Evolutionary conservation across 805 yeast species (phyloP).

Genomic region (Suhomyces vadensis): DNA sequence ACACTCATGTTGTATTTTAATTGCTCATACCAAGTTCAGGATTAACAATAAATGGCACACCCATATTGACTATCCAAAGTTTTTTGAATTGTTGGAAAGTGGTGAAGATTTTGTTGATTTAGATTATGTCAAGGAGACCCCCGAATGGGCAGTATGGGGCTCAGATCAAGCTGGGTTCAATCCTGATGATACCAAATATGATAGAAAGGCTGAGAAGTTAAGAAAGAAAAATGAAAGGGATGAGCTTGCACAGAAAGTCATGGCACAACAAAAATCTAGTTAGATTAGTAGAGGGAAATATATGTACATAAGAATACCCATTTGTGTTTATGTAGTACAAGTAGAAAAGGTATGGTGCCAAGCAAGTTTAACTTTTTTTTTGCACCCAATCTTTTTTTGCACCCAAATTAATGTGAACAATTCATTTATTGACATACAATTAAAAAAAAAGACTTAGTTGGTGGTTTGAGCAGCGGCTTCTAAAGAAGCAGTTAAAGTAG

Average conservation of each 20-base stretch:
- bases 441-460: too few species aligned
- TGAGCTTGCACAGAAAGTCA: constrained; percentile 16
- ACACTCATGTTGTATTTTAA: constrained; percentile 86
- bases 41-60: constrained; percentile 80
- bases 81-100: constrained; percentile 65
- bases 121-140: constrained; percentile 81
- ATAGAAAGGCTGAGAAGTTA: constrained; percentile 61
- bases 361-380: too few species aligned
- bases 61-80: constrained; percentile 78
- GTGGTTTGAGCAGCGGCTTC: constrained; percentile 19
- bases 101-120: constrained; percentile 72
- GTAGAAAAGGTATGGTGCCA: too few species aligned
- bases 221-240: constrained; percentile 48
- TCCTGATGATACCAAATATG: constrained; percentile 75
- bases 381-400: not conserved
- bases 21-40: constrained; percentile 73
- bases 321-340: too few species aligned
- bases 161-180: constrained; percentile 83
- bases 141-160: constrained; percentile 91
- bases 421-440: too few species aligned
- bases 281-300: too few species aligned
- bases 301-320: too few species aligned
- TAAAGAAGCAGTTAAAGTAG: constrained; percentile 26
- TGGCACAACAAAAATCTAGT: constrained; percentile 11
- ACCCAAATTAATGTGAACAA: not conserved